phyloP scores from a whole-genome alignment of 202 grass and related monocot species.

The Hordeum pubiflorum region DNA sequence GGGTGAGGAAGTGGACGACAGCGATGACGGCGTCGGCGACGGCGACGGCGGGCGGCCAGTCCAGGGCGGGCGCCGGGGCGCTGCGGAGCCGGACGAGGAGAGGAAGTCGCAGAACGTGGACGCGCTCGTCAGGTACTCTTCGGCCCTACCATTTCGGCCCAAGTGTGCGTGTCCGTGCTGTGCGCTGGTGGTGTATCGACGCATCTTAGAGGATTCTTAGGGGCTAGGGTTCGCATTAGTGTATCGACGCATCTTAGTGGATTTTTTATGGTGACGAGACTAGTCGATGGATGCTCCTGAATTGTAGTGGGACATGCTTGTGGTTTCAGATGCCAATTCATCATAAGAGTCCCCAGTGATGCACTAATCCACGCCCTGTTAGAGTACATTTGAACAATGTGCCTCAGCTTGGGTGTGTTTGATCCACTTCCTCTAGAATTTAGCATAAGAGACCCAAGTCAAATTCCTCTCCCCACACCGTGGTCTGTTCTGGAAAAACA shows the following conservation, averaged over 20 bases:
- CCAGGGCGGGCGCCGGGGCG: constrained; percentile 22
- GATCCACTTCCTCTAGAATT: not conserved
- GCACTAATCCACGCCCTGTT: not conserved
- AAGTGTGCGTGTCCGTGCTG: not conserved
- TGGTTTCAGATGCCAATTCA: constrained; percentile 7
- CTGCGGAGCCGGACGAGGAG: constrained; percentile 35
- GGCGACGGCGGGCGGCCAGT: constrained; percentile 15
- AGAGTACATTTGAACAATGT: not conserved
- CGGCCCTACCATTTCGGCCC: not conserved
- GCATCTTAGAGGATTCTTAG: not conserved
- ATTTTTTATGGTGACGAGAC: not conserved
- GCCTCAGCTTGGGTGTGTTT: not conserved
- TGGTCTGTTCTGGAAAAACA: not conserved
- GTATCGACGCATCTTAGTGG: not conserved
- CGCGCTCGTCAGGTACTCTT: constrained; percentile 64
- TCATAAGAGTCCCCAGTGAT: not conserved
- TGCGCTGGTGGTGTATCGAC: not conserved
- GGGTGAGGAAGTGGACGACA: not conserved
- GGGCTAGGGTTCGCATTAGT: constrained; percentile 1
- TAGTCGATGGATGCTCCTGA: not conserved
- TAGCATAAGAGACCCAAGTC: not conserved
- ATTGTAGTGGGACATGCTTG: not conserved
- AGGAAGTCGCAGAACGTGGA: constrained; percentile 84
- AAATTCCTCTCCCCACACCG: not conserved
- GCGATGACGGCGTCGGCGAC: not conserved